Evolutionary conservation across 2,329 filamentous ascomycete genomes (phyloP).

Genomic region (Immersiporthe knoxdaviesiana): DNA sequence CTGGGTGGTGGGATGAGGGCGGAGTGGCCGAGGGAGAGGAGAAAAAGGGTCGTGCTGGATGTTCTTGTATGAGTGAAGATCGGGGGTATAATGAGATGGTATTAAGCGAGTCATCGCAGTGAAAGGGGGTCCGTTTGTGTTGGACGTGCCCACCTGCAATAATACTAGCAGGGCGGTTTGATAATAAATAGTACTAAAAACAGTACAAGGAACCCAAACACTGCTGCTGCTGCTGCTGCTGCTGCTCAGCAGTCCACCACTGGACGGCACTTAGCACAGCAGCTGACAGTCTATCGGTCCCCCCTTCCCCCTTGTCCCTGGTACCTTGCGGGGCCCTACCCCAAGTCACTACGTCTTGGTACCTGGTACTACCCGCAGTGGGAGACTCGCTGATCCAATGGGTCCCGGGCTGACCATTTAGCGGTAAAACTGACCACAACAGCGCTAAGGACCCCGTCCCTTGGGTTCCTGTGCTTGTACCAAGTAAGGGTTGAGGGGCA

Average conservation of each 20-base stretch:
- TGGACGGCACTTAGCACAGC: background rate
- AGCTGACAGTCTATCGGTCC: background rate
- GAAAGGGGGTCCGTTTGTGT: constrained; percentile 8
- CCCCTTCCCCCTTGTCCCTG: background rate
- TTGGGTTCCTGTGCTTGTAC: background rate
- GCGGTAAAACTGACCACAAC: background rate
- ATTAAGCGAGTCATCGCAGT: constrained; percentile 8
- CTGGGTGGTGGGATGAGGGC: constrained; percentile 11
- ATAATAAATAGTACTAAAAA: too few relatives aligned
- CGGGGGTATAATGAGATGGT: constrained; percentile 5
- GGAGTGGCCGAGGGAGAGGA: constrained; percentile 13
- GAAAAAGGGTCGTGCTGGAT: constrained; percentile 1
- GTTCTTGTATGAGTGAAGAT: background rate
- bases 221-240: too few relatives aligned
- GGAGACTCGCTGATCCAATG: background rate
- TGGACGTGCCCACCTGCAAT: constrained; percentile 6
- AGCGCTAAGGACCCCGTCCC: background rate
- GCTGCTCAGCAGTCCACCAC: too few relatives aligned
- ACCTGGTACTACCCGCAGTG: background rate
- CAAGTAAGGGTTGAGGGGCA: background rate
- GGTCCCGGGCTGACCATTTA: background rate
- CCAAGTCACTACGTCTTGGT: background rate
- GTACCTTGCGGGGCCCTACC: background rate
- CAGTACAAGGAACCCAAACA: background rate
- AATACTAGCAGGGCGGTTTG: background rate